Percentiles rank a stretch among this genome's conserved stretches.
Evolutionary conservation across 1,284 basidiomycete species (phyloP).

Genomic region (Coniferiporia weirii): DNA sequence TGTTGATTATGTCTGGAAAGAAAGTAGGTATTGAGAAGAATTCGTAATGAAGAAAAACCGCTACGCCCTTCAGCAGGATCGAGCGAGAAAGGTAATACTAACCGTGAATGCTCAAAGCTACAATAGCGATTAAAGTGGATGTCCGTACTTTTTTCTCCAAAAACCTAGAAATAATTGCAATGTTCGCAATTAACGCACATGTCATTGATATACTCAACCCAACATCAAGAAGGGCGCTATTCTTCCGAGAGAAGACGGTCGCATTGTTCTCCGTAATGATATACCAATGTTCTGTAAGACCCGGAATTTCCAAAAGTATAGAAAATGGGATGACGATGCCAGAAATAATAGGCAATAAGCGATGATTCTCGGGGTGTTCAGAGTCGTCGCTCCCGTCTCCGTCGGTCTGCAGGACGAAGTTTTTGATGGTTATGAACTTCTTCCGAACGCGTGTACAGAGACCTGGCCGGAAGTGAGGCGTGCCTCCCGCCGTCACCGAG

Average conservation of each 20-base stretch:
- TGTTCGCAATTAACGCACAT: constrained; percentile 66
- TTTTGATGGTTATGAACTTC: constrained; percentile 1
- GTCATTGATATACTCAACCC: constrained; percentile 64
- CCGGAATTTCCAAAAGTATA: constrained; percentile 77
- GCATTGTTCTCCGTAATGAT: constrained; percentile 45
- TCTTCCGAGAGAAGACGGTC: constrained; percentile 45
- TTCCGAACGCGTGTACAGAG: background rate
- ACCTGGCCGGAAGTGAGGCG: background rate
- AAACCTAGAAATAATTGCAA: constrained; percentile 65
- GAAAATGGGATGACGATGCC: constrained; percentile 72
- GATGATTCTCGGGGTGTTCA: constrained; percentile 39
- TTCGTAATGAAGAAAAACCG: too few relatives aligned
- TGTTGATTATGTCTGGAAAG: constrained; percentile 62
- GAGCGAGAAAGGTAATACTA: constrained; percentile 19
- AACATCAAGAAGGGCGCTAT: constrained; percentile 55
- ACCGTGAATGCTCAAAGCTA: constrained; percentile 67
- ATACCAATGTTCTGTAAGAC: constrained; percentile 68
- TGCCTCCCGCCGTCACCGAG: too few relatives aligned
- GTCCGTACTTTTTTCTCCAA: constrained; percentile 58
- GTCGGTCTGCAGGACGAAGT: constrained; percentile 21
- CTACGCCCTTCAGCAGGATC: too few relatives aligned
- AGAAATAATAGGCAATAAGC: constrained; percentile 59
- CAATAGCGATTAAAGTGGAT: constrained; percentile 60
- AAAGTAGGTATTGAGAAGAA: too few relatives aligned
- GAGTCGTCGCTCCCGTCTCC: constrained; percentile 22